Evolutionary conservation across 2,329 filamentous ascomycete species (phyloP).

Genomic region (Cladophialophora exuberans): DNA sequence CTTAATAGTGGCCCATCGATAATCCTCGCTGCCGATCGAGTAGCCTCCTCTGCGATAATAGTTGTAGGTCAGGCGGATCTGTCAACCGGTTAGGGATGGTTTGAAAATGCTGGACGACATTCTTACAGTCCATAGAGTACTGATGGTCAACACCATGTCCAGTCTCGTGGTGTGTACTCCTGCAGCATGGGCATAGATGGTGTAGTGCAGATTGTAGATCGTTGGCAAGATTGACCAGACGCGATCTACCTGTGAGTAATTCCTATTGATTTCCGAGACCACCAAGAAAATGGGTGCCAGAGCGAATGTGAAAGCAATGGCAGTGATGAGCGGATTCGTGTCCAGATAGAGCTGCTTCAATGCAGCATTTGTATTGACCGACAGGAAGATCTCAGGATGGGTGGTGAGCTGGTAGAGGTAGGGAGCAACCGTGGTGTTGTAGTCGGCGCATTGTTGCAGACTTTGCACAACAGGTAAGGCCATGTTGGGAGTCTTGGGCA

Average conservation of each 20-base stretch:
- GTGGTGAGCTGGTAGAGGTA: conserved; percentile 71
- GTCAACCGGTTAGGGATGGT: conserved; percentile 12
- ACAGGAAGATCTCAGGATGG: conserved; percentile 68
- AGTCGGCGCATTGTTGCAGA: conserved; percentile 76
- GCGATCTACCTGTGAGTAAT: conserved; percentile 96
- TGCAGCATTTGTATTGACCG: conserved; percentile 61
- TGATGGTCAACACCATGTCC: conserved; percentile 72
- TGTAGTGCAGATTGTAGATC: conserved; percentile 82
- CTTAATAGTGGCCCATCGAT: conserved; percentile 83
- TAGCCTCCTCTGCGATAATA: conserved; percentile 97
- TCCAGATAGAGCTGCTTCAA: conserved; percentile 74
- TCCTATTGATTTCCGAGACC: conserved; percentile 81
- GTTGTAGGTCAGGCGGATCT: conserved; percentile 87
- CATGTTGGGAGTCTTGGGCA: conserved; percentile 50
- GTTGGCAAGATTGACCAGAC: conserved; percentile 89
- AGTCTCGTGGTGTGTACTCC: conserved; percentile 71
- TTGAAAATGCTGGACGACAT: not conserved
- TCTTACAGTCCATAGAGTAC: conserved; percentile 77
- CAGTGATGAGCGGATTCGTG: conserved; percentile 84
- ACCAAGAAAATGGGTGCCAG: conserved; percentile 74
- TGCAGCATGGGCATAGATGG: conserved; percentile 76
- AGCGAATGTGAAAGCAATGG: conserved; percentile 70
- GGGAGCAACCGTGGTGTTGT: conserved; percentile 72
- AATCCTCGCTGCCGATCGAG: conserved; percentile 85
- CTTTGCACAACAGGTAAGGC: conserved; percentile 72